Conservation (phyloP, 331 rosid species). For the Phaseolus coccineus region DNA sequence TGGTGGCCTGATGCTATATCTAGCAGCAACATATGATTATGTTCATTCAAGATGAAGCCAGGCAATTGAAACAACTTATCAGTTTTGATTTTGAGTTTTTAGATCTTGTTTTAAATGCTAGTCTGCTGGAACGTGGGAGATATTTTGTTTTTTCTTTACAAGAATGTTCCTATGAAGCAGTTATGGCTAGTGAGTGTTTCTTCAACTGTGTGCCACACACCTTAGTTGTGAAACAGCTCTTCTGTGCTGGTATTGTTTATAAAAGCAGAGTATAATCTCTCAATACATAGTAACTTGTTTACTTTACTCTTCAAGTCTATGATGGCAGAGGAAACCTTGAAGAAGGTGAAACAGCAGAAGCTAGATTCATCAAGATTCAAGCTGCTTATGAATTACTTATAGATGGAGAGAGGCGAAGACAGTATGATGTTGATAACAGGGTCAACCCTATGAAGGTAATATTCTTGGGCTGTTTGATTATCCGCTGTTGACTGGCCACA, state of each 20-base stretch:
- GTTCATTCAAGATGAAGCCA: constrained; percentile 22
- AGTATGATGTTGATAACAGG: constrained; percentile 83
- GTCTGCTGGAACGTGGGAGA: constrained; percentile 15
- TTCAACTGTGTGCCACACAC: constrained; percentile 10
- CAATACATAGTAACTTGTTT: constrained; percentile 19
- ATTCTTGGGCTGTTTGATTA: constrained; percentile 27
- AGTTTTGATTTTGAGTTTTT: neutral
- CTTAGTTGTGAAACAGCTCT: constrained; percentile 21
- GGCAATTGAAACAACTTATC: constrained; percentile 4
- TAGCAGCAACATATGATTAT: too few species aligned
- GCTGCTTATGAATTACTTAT: constrained; percentile 92
- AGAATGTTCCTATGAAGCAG: constrained; percentile 17
- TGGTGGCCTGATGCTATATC: constrained; percentile 11
- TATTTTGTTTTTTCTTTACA: neutral
- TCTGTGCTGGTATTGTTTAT: constrained; percentile 24
- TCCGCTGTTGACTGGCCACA: neutral
- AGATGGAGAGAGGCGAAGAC: constrained; percentile 70
- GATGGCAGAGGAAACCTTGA: constrained; percentile 89
- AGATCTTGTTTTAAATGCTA: constrained; percentile 29
- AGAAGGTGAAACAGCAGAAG: constrained; percentile 94
- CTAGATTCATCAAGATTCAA: constrained; percentile 95
- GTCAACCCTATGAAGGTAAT: constrained; percentile 92
- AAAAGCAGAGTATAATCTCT: constrained; percentile 27
- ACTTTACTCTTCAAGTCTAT: constrained; percentile 61
- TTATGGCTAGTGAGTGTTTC: constrained; percentile 8